phyloP scores from a whole-genome alignment of 208 protist species.

The Acanthamoeba royreba region DNA sequence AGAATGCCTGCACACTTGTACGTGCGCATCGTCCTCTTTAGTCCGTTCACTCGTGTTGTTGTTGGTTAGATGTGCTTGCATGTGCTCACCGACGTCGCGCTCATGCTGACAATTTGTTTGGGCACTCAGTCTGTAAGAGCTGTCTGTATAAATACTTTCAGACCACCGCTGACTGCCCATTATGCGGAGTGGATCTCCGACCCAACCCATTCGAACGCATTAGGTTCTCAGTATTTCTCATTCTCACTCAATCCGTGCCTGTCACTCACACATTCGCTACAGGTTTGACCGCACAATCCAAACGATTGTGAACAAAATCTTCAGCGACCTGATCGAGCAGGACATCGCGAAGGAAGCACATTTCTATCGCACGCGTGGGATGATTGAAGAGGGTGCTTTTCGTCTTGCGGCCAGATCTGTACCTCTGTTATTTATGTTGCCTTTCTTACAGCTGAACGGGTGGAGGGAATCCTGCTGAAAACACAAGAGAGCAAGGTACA shows the following conservation, averaged over 20 bases:
- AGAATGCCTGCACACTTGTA: slow-evolving; percentile 64
- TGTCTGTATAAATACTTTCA: slow-evolving; percentile 35
- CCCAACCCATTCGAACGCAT: not conserved
- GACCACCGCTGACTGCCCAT: not conserved
- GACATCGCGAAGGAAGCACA: not conserved
- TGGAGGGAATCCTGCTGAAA: not conserved
- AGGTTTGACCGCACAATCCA: not conserved
- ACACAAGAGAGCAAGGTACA: not conserved
- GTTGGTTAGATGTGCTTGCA: not conserved
- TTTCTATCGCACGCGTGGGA: not conserved
- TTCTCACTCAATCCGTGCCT: not conserved
- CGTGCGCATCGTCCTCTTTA: not conserved
- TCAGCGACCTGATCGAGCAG: not conserved
- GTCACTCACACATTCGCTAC: not conserved
- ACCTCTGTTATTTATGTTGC: not conserved
- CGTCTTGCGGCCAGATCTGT: not conserved
- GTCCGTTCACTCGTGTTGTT: not conserved
- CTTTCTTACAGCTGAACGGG: not conserved
- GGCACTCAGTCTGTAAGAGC: not conserved
- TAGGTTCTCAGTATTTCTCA: not conserved
- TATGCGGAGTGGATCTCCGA: not conserved
- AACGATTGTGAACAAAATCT: slow-evolving; percentile 12
- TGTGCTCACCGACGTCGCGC: not conserved
- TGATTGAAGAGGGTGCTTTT: not conserved
- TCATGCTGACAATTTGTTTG: not conserved